Percentiles rank a stretch among this genome's conserved stretches.
phyloP scores from a whole-genome alignment of 257 asterid species.

The Fraxinus pennsylvanica region DNA sequence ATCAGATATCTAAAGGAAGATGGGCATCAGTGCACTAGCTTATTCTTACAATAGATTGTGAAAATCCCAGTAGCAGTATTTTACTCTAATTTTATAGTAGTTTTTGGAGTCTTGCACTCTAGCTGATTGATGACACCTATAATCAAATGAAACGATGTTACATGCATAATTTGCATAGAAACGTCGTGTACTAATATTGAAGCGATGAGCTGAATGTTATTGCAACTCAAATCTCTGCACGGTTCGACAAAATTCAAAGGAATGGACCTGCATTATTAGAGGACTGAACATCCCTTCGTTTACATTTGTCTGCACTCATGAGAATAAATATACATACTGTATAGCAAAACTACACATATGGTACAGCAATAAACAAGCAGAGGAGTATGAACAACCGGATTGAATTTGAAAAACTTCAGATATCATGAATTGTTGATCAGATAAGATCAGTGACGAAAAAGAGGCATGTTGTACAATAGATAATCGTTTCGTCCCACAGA shows the following conservation, averaged over 20 bases:
- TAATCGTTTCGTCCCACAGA: conserved; percentile 24
- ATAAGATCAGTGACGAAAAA: conserved; percentile 22
- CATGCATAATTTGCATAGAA: background rate
- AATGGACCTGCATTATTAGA: conserved; percentile 28
- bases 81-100: background rate
- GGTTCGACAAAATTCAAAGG: conserved; percentile 22
- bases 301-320: conserved; percentile 23
- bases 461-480: background rate
- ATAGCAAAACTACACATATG: conserved; percentile 35
- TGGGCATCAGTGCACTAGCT: background rate
- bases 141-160: background rate
- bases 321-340: conserved; percentile 27
- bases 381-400: conserved; percentile 24
- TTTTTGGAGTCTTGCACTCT: background rate
- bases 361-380: conserved; percentile 26
- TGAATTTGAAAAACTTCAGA: conserved; percentile 7
- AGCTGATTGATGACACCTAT: background rate
- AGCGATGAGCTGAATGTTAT: conserved; percentile 8
- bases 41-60: background rate
- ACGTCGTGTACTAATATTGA: background rate
- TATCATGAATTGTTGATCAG: conserved; percentile 20
- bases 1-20: background rate
- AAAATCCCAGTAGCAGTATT: background rate
- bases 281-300: conserved; percentile 31
- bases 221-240: conserved; percentile 29